Evolutionary conservation across 805 yeast genomes (phyloP).

Genomic region (Lipomyces japonicus): DNA sequence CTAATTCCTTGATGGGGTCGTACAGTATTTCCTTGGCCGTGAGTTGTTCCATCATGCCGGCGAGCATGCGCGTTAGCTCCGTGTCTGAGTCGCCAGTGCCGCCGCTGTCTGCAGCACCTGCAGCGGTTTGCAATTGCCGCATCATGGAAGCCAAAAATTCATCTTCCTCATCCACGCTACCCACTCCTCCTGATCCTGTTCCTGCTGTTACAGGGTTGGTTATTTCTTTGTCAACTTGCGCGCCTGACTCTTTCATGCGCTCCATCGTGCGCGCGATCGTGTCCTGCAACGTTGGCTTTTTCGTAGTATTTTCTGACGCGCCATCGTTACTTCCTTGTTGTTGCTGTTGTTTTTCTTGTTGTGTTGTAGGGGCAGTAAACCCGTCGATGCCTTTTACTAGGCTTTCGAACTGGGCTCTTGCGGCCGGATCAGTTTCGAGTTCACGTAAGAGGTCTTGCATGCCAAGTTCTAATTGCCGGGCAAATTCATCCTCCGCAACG

Average conservation of each 20-base stretch:
- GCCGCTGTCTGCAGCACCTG: slow-evolving; percentile 34
- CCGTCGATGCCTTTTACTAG: slow-evolving; percentile 38
- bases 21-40: slow-evolving; percentile 81
- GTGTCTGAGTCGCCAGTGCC: slow-evolving; percentile 44
- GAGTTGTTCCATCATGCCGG: slow-evolving; percentile 74
- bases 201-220: no score
- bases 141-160: slow-evolving; percentile 61
- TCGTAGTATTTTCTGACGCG: neutral
- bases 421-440: slow-evolving; percentile 51
- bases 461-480: slow-evolving; percentile 41
- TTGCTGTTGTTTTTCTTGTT: neutral
- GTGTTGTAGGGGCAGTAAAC: slow-evolving; percentile 1
- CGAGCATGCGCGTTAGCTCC: slow-evolving; percentile 61
- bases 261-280: slow-evolving; percentile 78
- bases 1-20: slow-evolving; percentile 81
- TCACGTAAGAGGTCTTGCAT: slow-evolving; percentile 47
- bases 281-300: slow-evolving; percentile 49
- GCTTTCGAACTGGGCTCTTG: slow-evolving; percentile 49
- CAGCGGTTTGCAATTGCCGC: slow-evolving; percentile 48
- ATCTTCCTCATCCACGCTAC: slow-evolving; percentile 39
- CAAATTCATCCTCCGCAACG: slow-evolving; percentile 37
- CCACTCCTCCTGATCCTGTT: slow-evolving; percentile 6
- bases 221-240: slow-evolving; percentile 58
- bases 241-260: slow-evolving; percentile 73
- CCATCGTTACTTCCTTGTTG: neutral